Conservation (phyloP, 768 basidiomycete species). For the Amanita subjunquillea region DNA sequence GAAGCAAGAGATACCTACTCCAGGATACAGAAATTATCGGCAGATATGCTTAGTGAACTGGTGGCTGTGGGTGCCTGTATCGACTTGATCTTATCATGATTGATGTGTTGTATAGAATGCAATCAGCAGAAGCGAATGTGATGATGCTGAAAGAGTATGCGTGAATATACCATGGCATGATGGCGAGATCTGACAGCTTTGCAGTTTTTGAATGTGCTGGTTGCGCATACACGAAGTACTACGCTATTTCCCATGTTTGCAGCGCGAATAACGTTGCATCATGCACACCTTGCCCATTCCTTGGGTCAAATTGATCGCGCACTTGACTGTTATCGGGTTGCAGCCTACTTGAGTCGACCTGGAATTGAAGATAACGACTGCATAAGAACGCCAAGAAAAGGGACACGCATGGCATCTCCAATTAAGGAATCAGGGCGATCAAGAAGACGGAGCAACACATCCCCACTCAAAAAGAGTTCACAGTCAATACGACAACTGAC, state of each 20-base stretch:
- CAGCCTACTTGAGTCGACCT: constrained; percentile 33
- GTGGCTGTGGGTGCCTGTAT: constrained; percentile 32
- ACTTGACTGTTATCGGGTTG: constrained; percentile 50
- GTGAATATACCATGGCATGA: background rate
- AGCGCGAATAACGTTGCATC: constrained; percentile 54
- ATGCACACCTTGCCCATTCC: constrained; percentile 69
- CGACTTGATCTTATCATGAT: background rate
- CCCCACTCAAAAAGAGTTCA: background rate
- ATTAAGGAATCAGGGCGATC: background rate
- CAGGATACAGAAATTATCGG: constrained; percentile 50
- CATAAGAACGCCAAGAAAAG: background rate
- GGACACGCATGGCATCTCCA: background rate
- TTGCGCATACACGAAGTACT: constrained; percentile 7
- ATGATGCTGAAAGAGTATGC: constrained; percentile 47
- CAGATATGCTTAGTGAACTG: constrained; percentile 64
- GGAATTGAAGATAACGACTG: background rate
- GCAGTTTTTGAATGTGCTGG: background rate
- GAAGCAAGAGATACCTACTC: constrained; percentile 40
- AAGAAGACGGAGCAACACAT: background rate
- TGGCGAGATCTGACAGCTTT: background rate
- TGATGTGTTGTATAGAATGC: constrained; percentile 32
- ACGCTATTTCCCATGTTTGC: constrained; percentile 38
- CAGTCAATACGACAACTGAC: background rate
- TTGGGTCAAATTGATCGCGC: constrained; percentile 44
- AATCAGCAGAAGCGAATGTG: constrained; percentile 61